Evolutionary conservation across 2,329 filamentous ascomycete genomes (phyloP).

Genomic region (Endoconidiophora polonica): DNA sequence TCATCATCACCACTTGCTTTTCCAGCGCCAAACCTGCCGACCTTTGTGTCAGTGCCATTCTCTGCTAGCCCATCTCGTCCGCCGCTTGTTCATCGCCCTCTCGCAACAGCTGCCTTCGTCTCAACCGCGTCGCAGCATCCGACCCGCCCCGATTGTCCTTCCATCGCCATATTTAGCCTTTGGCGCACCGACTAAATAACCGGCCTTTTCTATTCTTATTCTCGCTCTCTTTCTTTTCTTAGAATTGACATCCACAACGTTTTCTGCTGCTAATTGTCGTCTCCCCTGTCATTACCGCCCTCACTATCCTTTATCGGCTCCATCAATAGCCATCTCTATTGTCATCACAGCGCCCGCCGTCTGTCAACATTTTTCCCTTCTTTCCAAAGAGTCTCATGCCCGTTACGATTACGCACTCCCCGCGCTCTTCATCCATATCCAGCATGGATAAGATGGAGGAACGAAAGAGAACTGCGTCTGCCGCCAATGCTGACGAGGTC

Average conservation of each 20-base stretch:
- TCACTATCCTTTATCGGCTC: background rate
- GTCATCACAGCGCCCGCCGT: too few species aligned
- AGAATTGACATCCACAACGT: too few species aligned
- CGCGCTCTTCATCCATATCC: constrained; percentile 61
- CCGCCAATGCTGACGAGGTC: constrained; percentile 58
- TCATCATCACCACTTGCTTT: too few species aligned
- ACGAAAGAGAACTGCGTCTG: constrained; percentile 74
- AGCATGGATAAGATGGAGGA: constrained; percentile 74
- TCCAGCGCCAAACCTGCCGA: too few species aligned
- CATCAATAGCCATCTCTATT: background rate
- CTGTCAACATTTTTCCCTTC: constrained; percentile 1
- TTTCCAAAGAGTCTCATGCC: constrained; percentile 39
- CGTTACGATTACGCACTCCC: constrained; percentile 58
- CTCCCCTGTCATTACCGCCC: background rate
- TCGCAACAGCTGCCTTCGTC: too few species aligned
- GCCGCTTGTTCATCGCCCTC: too few species aligned
- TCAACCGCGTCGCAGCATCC: too few species aligned
- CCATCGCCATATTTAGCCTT: background rate
- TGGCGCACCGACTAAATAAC: background rate
- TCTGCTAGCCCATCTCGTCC: too few species aligned
- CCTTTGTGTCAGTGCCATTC: too few species aligned
- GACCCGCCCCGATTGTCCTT: background rate
- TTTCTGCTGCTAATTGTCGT: background rate
- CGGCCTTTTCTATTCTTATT: too few species aligned
- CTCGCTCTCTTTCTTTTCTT: background rate